Base-by-base conservation (phyloP, 2,329 filamentous ascomycete genomes). In the Talaromyces sp. region DNA sequence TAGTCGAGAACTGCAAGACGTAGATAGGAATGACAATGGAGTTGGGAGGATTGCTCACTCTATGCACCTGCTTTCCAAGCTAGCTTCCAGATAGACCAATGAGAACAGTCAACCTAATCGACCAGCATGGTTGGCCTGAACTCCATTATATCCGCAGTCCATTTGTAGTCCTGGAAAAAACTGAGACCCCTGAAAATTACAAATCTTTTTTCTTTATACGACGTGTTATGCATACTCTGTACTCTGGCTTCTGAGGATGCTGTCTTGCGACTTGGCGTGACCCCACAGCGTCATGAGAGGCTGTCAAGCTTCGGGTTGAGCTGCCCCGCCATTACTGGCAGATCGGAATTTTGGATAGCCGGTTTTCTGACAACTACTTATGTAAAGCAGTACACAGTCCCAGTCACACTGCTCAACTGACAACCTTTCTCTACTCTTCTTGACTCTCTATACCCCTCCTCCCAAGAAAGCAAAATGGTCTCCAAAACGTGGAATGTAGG, bases 401-500 rank as follows among this genome's bases (percentile, higher is more conserved):
- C 55, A 18, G 1, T 2, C 28, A 14, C 28, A 5, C 9, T 54
- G 35, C 6, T 11, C 18, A 37, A 37, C n/a, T 9, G 8, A 3
- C n/a, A 25, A n/a, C 12, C n/a, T n/a, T 33, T n/a, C n/a, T n/a
- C n/a, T 28, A 18, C 9, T 37, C 25, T 54, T 5, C 23, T 12
- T 5, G 25, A 14, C 11, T 39, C 23, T 21, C 1, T 4, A n/a
- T 18, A 39, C n/a, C 11, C 3, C 28, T 18, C 18, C 60, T 23
- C 25, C 33, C 8, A 21, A 12, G 12, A 35, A 18, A 12, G 35
- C 63, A 72, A 42, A 56, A 80, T 80, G 78, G 66, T 76, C 39
- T 67, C 74, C 62, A 81, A 80, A 69, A 75, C 73, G 21, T 83
- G 79, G 72, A 86, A 86, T 65, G 81, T 86, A 61, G 84, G 82